Percentiles rank a stretch among this genome's conserved stretches.
phyloP scores from a whole-genome alignment of 495 filamentous ascomycete species.

The Apiosordaria backusii region DNA sequence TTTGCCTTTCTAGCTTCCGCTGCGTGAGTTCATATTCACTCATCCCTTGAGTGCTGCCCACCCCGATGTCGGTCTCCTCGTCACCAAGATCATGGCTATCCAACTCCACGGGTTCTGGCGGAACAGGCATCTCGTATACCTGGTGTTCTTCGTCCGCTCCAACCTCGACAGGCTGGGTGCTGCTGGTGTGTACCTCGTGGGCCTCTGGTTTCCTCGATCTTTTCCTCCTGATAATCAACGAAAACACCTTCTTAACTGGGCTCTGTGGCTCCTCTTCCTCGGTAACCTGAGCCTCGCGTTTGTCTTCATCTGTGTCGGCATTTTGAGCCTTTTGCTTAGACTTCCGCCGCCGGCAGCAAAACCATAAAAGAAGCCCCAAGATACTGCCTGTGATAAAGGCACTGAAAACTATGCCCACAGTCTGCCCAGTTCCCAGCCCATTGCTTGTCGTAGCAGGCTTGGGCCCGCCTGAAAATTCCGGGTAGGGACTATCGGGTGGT shows the following conservation, averaged over 20 bases:
- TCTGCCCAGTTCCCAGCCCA: conserved; percentile 46
- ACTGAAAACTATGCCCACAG: conserved; percentile 40
- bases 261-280: conserved; percentile 26
- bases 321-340: conserved; percentile 23
- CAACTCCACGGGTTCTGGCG: conserved; percentile 47
- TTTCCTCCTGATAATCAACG: conserved; percentile 32
- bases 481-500: conserved; percentile 45
- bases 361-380: conserved; percentile 34
- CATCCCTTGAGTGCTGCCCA: conserved; percentile 27
- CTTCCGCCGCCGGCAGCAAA: conserved; percentile 32
- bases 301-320: conserved; percentile 24
- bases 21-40: conserved; percentile 45
- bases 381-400: conserved; percentile 44
- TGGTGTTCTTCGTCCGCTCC: conserved; percentile 46
- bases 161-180: conserved; percentile 39
- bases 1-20: conserved; percentile 44
- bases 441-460: conserved; percentile 11
- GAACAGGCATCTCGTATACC: conserved; percentile 48
- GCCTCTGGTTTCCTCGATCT: conserved; percentile 22
- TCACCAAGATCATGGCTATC: conserved; percentile 40
- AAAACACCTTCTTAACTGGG: conserved; percentile 35
- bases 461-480: conserved; percentile 23
- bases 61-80: conserved; percentile 36
- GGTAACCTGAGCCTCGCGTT: conserved; percentile 22
- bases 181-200: conserved; percentile 23